Base-by-base conservation (phyloP, 2,329 filamentous ascomycete genomes). In the Colletotrichum sp. region DNA sequence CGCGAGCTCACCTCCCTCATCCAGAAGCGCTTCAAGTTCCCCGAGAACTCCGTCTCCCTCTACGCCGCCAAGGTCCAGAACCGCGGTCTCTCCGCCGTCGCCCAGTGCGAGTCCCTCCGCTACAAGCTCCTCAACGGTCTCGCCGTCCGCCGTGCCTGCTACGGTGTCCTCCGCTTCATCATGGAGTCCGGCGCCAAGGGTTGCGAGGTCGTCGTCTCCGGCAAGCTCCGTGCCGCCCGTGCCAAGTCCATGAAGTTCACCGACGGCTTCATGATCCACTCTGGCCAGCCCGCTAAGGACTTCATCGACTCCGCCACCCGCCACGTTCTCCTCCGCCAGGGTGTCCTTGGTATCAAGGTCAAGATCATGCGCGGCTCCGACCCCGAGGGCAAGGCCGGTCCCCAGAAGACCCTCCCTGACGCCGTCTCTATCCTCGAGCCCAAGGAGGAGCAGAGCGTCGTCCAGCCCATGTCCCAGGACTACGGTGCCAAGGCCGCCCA, bases 211-310 rank as follows among this genome's bases (percentile, higher is more conserved):
- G 97, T 99, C 86, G 97, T 99, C 82, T 98, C 96, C 82, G 97
- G 97, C 89, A 99, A 99, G 94, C 95, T 99, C 83, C 94, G 97
- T 86, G 97, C 97, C 88, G 97, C 97, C 85, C 96, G 97, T 92
- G 97, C 97, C 89, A 99, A 99, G 95, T 95, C 92, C 91, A 99
- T 99, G 97, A 99, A 99, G 94, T 99, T 99, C 94, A 99, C 97
- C 89, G 96, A 99, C 89, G 97, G 97, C 87, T 99, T 99, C 95
- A 99, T 99, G 97, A 99, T 99, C 90, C 97, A 99, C 95, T 99
- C 97, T 85, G 97, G 97, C 90, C 97, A 99, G 89, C 97, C 97
- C 85, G 97, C 96, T 86, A 96, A 97, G 90, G 97, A 99, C 91
- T 99, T 99, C 92, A 99, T 99, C 88, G 97, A 99, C 92, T 92